These are phyloP conservation scores for Alectoria sarmentosa DNA, from an alignment of 495 filamentous ascomycete species.

Conservation along the genomic window DNA sequence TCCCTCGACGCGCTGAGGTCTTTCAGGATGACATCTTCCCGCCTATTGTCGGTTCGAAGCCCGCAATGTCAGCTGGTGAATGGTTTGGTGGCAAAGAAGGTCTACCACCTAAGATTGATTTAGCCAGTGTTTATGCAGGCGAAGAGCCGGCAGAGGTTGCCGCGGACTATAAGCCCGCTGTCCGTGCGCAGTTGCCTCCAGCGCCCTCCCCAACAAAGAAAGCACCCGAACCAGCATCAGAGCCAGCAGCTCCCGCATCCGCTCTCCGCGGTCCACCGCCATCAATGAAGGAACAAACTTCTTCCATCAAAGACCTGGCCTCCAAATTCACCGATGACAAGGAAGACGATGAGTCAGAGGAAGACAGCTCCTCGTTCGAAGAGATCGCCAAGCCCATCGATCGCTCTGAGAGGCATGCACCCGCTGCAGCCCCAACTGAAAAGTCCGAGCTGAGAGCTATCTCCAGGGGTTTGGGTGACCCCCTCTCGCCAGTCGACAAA, in stretches of 20 bases:
- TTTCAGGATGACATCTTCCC: slow-evolving; percentile 98
- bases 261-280: slow-evolving; percentile 50
- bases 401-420: slow-evolving; percentile 29
- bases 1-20: slow-evolving; percentile 87
- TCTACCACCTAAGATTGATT: slow-evolving; percentile 81
- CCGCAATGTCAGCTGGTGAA: slow-evolving; percentile 70
- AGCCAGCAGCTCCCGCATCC: slow-evolving; percentile 33
- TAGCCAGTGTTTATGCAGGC: slow-evolving; percentile 86
- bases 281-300: slow-evolving; percentile 73
- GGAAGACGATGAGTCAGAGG: slow-evolving; percentile 41
- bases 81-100: slow-evolving; percentile 83
- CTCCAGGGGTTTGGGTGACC: slow-evolving; percentile 18
- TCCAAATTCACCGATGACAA: slow-evolving; percentile 76
- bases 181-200: slow-evolving; percentile 40
- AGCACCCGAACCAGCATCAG: slow-evolving; percentile 42
- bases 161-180: slow-evolving; percentile 57
- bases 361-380: slow-evolving; percentile 75
- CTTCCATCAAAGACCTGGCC: slow-evolving; percentile 75
- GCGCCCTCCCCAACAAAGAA: slow-evolving; percentile 49
- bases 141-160: slow-evolving; percentile 66
- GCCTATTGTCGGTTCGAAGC: slow-evolving; percentile 65
- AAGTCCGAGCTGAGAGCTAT: slow-evolving; percentile 16
- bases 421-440: slow-evolving; percentile 6
- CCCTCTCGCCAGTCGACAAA: slow-evolving; percentile 19
- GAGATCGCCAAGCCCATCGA: slow-evolving; percentile 63